Evolutionary conservation across 2,329 filamentous ascomycete genomes (phyloP).

Genomic region (Elsinoe necatrix): DNA sequence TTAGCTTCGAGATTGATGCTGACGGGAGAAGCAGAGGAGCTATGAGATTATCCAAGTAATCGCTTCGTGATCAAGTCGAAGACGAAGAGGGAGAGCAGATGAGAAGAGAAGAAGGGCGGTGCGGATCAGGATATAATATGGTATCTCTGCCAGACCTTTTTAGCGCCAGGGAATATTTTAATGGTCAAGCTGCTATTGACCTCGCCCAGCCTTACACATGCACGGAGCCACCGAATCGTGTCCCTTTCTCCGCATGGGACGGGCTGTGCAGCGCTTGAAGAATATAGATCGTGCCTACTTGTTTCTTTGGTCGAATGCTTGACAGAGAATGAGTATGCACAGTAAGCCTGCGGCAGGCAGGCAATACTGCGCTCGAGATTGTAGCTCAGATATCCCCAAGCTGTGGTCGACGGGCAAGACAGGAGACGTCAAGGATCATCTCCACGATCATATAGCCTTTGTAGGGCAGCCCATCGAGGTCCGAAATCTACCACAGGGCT

Average conservation of each 20-base stretch:
- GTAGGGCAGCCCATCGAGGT: neutral
- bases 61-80: slow-evolving; percentile 1
- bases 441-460: neutral
- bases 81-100: neutral
- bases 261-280: slow-evolving; percentile 11
- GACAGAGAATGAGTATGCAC: too few relatives aligned
- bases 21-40: neutral
- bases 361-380: too few relatives aligned
- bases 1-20: neutral
- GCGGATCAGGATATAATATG: neutral
- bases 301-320: neutral
- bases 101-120: neutral
- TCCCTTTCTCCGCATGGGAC: neutral
- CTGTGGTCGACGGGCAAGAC: neutral
- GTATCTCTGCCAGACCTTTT: neutral
- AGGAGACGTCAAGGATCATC: neutral
- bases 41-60: neutral
- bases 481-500: neutral
- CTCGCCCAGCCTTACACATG: slow-evolving; percentile 5
- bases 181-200: neutral
- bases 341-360: too few relatives aligned
- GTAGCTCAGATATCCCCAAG: neutral
- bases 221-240: slow-evolving; percentile 11
- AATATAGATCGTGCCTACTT: neutral
- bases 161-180: neutral